Evolutionary conservation across 345 rosid genomes (phyloP), one percentile per base, ranked within the genome.

Genomic region (Lepidium sativum): DNA sequence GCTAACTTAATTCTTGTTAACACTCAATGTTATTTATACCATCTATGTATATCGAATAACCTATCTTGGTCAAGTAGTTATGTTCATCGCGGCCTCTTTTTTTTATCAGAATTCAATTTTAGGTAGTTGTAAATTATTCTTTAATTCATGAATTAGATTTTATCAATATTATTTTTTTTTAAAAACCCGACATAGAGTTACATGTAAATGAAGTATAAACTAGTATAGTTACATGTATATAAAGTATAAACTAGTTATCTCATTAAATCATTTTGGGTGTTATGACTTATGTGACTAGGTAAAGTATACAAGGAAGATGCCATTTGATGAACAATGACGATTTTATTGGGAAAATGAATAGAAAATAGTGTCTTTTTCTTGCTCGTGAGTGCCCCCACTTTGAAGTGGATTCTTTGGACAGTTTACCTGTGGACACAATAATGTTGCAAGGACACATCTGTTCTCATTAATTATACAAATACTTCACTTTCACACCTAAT

Each of bases 381-480:
- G 44, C 58, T 73, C 72, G 77, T 67, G 77, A 73, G 68, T 67
- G 64, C 72, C 71, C 72, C 71, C 77, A 73, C 77, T 73, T 73
- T 66, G 77, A 73, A 73, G 77, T 60, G 77, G 72, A 67, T 67
- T 73, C 72, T 72, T 66, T 60, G 56, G 71, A 72, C 72, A 65
- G 72, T 72, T 72, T 52, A 72, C 68, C 63, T 73, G 72, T 73
- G 77, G 77, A 73, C 77, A 60, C 71, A 65, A 72, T 67, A 67
- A 73, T 73, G 68, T 51, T 67, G 52, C 68, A 14, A 67, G 63
- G 73, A 67, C 73, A 67, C 68, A 73, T 60, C 72, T 60, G 44
- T 67, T 73, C 63, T 60, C 58, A 44, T 73, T 54, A 60, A 44
- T 32, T 67, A 60, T 67, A 73, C 45, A 43, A 54, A 65, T n/a